Evolutionary conservation across 2,329 filamentous ascomycete species (phyloP).

Genomic region (Penicillium sp.): DNA sequence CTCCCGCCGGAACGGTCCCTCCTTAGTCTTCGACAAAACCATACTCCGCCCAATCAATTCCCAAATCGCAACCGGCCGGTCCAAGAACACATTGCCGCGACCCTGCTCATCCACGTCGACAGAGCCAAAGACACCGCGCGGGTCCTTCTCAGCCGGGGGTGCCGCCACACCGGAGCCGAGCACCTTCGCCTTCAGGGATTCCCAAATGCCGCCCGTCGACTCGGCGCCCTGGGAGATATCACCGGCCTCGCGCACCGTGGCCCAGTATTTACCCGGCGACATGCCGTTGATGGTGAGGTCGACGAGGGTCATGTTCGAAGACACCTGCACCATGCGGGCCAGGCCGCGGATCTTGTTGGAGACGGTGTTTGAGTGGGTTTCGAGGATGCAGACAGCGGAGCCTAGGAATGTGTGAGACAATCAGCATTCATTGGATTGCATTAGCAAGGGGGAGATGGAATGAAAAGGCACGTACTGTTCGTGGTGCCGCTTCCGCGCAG

Average conservation of each 20-base stretch:
- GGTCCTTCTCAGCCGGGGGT: conserved; percentile 31
- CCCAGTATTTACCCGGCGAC: conserved; percentile 74
- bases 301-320: conserved; percentile 71
- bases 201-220: conserved; percentile 82
- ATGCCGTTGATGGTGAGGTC: conserved; percentile 85
- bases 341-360: conserved; percentile 74
- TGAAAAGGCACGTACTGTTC: conserved; percentile 59
- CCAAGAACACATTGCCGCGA: conserved; percentile 74
- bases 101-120: conserved; percentile 74
- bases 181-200: conserved; percentile 48
- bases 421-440: not conserved
- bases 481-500: conserved; percentile 81
- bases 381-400: conserved; percentile 81
- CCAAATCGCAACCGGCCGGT: conserved; percentile 83
- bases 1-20: conserved; percentile 62
- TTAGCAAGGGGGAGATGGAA: not conserved
- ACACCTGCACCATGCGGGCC: conserved; percentile 90
- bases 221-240: conserved; percentile 80
- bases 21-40: conserved; percentile 70
- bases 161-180: conserved; percentile 30
- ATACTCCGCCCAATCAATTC: conserved; percentile 93
- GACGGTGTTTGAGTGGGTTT: conserved; percentile 67
- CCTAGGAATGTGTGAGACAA: conserved; percentile 19
- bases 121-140: conserved; percentile 67
- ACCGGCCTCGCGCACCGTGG: conserved; percentile 79